Conservation (phyloP, 2,329 filamentous ascomycete species). For the Cadophora sp. region DNA sequence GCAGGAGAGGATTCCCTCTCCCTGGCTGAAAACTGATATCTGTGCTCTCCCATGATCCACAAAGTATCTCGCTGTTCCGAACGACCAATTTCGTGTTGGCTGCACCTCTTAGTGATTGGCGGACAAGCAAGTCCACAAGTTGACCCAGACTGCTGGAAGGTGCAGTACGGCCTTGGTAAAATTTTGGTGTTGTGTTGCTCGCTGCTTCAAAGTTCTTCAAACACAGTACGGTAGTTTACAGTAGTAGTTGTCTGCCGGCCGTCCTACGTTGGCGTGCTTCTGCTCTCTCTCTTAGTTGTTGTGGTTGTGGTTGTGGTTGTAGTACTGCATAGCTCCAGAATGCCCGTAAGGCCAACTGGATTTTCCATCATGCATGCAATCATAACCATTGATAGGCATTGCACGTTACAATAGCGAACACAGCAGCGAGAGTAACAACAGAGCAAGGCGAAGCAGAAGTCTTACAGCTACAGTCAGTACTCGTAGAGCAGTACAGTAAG, state of each 20-base stretch:
- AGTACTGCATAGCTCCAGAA: constrained; percentile 12
- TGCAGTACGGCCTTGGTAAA: constrained; percentile 24
- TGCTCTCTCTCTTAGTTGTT: background rate
- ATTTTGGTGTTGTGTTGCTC: background rate
- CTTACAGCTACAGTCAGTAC: background rate
- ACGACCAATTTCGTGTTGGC: background rate
- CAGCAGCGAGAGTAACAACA: constrained; percentile 18
- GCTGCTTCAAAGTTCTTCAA: background rate
- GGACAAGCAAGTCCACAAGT: constrained; percentile 1
- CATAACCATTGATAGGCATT: background rate
- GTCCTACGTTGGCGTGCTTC: background rate
- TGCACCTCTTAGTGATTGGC: constrained; percentile 12
- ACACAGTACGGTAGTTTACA: background rate
- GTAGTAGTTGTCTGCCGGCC: constrained; percentile 4
- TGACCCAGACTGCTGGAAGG: constrained; percentile 25
- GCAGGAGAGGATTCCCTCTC: background rate
- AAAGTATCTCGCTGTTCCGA: background rate
- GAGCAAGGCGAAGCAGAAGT: constrained; percentile 17
- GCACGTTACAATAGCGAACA: constrained; percentile 14
- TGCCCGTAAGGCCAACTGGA: background rate
- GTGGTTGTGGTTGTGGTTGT: background rate
- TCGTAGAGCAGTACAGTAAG: constrained; percentile 8
- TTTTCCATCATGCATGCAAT: background rate
- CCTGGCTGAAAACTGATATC: constrained; percentile 5
- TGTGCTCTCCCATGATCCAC: constrained; percentile 8